Conservation (phyloP, 768 basidiomycete species). For the Boletus coccyginus region DNA sequence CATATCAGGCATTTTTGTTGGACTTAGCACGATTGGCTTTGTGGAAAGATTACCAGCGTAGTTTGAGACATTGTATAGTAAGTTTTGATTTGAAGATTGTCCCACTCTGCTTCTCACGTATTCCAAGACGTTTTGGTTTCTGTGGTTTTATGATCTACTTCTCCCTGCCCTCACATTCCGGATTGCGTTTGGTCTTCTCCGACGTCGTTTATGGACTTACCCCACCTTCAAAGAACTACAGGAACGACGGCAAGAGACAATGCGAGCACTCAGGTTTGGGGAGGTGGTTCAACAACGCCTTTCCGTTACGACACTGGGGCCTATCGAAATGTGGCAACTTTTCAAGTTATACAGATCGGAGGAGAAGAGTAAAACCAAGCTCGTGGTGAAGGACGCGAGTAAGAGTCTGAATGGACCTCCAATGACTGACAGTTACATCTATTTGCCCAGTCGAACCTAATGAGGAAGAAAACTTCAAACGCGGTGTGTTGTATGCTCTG, state of each 20-base stretch:
- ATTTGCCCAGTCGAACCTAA: constrained; percentile 6
- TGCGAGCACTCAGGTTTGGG: constrained; percentile 51
- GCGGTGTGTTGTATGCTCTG: constrained; percentile 38
- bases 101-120: background rate
- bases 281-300: constrained; percentile 47
- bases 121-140: constrained; percentile 55
- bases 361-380: constrained; percentile 34
- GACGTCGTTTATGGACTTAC: constrained; percentile 49
- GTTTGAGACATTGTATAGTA: constrained; percentile 51
- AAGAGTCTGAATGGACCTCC: background rate
- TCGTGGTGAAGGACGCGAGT: constrained; percentile 10
- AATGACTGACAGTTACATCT: background rate
- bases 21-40: constrained; percentile 44
- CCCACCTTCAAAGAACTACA: constrained; percentile 54
- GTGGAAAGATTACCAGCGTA: constrained; percentile 52
- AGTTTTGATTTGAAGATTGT: constrained; percentile 22
- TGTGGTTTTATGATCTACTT: constrained; percentile 61
- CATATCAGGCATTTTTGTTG: constrained; percentile 45
- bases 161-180: constrained; percentile 49
- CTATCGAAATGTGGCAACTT: constrained; percentile 54
- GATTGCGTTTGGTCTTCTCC: constrained; percentile 47
- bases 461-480: constrained; percentile 42
- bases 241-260: constrained; percentile 47
- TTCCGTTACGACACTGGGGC: constrained; percentile 43
- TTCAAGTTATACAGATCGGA: constrained; percentile 42